Conservation (phyloP, 2,329 filamentous ascomycete genomes). For the Diplodia corticola region DNA sequence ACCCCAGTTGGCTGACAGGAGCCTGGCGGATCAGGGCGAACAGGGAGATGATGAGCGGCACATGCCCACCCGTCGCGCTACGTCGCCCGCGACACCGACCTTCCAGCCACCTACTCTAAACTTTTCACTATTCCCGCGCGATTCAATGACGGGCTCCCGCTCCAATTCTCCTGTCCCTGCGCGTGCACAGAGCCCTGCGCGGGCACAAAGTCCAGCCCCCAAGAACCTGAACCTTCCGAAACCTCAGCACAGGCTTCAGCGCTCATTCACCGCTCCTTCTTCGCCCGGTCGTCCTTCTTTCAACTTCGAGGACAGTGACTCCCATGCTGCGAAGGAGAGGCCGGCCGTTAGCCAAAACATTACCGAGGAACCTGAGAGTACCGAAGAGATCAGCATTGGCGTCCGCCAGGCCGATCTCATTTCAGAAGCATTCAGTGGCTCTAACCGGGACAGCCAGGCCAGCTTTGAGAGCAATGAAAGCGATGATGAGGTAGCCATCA, state of each 20-base stretch:
- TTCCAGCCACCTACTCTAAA: slow-evolving; percentile 6
- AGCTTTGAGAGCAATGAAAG: slow-evolving; percentile 9
- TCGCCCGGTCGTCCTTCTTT: background rate
- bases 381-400: background rate
- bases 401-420: background rate
- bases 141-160: slow-evolving; percentile 14
- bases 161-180: background rate
- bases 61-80: slow-evolving; percentile 35
- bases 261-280: slow-evolving; percentile 3
- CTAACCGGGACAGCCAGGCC: slow-evolving; percentile 1
- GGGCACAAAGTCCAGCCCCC: background rate
- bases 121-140: slow-evolving; percentile 18
- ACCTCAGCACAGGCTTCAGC: slow-evolving; percentile 8
- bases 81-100: slow-evolving; percentile 35
- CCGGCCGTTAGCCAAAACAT: slow-evolving; percentile 1
- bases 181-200: background rate
- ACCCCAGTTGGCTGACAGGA: slow-evolving; percentile 7
- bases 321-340: background rate
- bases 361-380: slow-evolving; percentile 1
- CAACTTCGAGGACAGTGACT: background rate
- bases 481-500: background rate
- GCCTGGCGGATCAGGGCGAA: slow-evolving; percentile 26
- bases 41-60: slow-evolving; percentile 25
- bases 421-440: background rate
- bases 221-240: background rate